Evolutionary conservation across 2,329 filamentous ascomycete genomes (phyloP).

Genomic region (Fusarium sp.): DNA sequence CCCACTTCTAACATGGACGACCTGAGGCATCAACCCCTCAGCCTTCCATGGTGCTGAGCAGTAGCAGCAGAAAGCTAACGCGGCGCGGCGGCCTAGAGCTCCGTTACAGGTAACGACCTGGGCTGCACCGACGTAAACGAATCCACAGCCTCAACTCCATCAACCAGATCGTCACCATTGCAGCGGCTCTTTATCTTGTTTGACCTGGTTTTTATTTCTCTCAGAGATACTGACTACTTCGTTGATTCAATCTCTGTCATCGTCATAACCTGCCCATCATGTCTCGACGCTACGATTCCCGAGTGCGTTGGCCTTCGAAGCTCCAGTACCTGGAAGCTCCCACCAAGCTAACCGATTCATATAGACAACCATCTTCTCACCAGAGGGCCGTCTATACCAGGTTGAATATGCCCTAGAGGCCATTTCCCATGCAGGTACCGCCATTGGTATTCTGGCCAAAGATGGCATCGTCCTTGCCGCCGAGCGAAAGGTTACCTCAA

Average conservation of each 20-base stretch:
- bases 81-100: conserved; percentile 61
- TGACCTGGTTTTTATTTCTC: conserved; percentile 9
- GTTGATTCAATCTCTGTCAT: conserved; percentile 3
- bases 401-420: conserved; percentile 99
- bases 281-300: conserved; percentile 97
- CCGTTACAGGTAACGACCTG: conserved; percentile 42
- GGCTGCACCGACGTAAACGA: conserved; percentile 41
- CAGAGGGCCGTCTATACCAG: conserved; percentile 97
- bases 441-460: conserved; percentile 94
- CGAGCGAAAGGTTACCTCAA: conserved; percentile 98
- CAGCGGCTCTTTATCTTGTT: conserved; percentile 32
- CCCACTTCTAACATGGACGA: neutral
- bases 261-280: conserved; percentile 65
- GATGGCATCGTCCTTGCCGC: conserved; percentile 98
- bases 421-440: conserved; percentile 97
- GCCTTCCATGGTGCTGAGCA: conserved; percentile 27
- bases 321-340: conserved; percentile 35
- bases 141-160: conserved; percentile 42
- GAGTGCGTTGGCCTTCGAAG: conserved; percentile 71
- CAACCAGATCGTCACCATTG: conserved; percentile 39
- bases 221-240: conserved; percentile 2
- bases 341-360: conserved; percentile 44
- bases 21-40: conserved; percentile 46
- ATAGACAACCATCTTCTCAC: conserved; percentile 99
- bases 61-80: conserved; percentile 52